Percentiles rank a stretch among this genome's conserved stretches.
phyloP scores from a whole-genome alignment of 768 basidiomycete genomes.

The Dioszegia aurantiaca region DNA sequence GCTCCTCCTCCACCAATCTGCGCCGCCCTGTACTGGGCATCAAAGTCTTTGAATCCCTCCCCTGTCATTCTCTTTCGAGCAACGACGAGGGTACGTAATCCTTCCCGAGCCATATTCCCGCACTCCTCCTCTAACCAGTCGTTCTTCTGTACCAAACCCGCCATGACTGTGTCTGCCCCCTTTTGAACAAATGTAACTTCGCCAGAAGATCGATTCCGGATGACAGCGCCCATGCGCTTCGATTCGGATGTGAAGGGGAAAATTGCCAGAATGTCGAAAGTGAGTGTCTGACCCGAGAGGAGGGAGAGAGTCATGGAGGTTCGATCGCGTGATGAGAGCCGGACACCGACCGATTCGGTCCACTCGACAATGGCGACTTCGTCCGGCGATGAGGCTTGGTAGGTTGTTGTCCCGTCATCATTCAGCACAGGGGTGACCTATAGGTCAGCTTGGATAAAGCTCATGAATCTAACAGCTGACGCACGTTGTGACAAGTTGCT shows the following conservation, averaged over 20 bases:
- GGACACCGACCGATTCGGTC: slow-evolving; percentile 92
- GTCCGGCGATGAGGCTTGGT: slow-evolving; percentile 97
- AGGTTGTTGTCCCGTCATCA: slow-evolving; percentile 90
- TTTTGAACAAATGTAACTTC: slow-evolving; percentile 91
- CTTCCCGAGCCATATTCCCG: slow-evolving; percentile 97
- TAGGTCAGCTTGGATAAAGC: neutral
- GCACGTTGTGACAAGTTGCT: slow-evolving; percentile 91
- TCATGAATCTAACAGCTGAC: slow-evolving; percentile 38
- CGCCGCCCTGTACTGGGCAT: slow-evolving; percentile 68
- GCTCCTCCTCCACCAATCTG: slow-evolving; percentile 65
- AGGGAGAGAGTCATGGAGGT: slow-evolving; percentile 80
- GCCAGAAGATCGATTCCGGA: slow-evolving; percentile 70
- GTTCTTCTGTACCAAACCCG: slow-evolving; percentile 86
- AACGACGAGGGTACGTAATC: slow-evolving; percentile 88
- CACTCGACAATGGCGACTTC: slow-evolving; percentile 98
- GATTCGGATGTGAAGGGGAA: slow-evolving; percentile 99
- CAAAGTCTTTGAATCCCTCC: slow-evolving; percentile 72
- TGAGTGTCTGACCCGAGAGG: slow-evolving; percentile 63
- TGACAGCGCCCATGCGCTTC: slow-evolving; percentile 97
- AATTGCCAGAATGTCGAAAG: slow-evolving; percentile 83
- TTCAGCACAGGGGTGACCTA: slow-evolving; percentile 94
- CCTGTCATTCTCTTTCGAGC: slow-evolving; percentile 72
- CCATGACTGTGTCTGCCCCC: slow-evolving; percentile 98
- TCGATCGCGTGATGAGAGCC: slow-evolving; percentile 83
- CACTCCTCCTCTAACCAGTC: slow-evolving; percentile 99